A percentile compares a stretch with the other conserved stretches of the same genome.
Conservation (phyloP, 179 eudicot genomes). For the Spergularia azorica region DNA sequence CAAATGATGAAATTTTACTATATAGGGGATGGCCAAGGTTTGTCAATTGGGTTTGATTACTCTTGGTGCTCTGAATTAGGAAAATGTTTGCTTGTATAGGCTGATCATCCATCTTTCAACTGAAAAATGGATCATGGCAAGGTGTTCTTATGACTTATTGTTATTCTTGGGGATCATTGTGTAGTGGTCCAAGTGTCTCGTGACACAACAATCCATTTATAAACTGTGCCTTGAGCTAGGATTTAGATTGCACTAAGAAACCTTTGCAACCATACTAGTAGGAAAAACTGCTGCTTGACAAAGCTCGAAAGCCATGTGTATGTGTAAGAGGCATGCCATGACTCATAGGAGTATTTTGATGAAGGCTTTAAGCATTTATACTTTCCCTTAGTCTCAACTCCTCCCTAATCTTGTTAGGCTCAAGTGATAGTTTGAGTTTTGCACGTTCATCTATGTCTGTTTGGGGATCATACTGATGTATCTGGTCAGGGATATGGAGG, state of each 20-base stretch:
- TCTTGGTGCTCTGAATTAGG: not conserved
- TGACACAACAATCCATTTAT: not conserved
- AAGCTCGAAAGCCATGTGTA: not conserved
- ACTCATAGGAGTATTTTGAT: not conserved
- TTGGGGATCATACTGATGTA: not conserved
- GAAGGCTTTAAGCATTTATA: not conserved
- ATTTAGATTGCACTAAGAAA: not conserved
- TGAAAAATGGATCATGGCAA: too few relatives aligned
- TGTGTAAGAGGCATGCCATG: slow-evolving; percentile 2
- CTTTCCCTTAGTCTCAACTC: slow-evolving; percentile 6
- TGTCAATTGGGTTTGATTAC: not conserved
- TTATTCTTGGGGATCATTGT: too few relatives aligned
- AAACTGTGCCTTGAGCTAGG: not conserved
- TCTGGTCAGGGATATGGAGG: not conserved
- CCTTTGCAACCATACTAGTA: not conserved
- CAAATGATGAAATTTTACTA: not conserved
- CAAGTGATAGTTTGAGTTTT: not conserved
- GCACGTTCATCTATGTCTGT: not conserved
- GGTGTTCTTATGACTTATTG: too few relatives aligned
- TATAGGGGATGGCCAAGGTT: not conserved
- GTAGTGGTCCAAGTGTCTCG: too few relatives aligned
- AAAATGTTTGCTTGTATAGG: not conserved
- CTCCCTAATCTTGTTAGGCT: not conserved
- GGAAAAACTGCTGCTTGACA: not conserved
- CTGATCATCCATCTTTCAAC: not conserved